A percentile compares a stretch with the other conserved stretches of the same genome.
phyloP scores from a whole-genome alignment of 495 filamentous ascomycete genomes.

The Aspergillus avenaceus region DNA sequence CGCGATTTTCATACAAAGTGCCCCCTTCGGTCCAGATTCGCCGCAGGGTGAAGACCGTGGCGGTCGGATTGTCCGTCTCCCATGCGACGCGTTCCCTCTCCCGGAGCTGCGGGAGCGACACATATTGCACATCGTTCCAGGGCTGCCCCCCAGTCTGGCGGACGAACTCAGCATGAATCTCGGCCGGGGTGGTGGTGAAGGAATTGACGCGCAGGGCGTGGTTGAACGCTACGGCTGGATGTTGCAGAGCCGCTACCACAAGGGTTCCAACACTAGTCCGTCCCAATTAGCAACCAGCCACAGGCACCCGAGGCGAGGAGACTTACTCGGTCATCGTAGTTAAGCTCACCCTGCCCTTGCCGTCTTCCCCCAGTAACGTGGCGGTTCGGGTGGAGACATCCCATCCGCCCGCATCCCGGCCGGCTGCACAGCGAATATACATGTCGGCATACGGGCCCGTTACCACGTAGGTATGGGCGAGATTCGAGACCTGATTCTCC shows the following conservation, averaged over 20 bases:
- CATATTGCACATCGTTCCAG: constrained; percentile 44
- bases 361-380: constrained; percentile 50
- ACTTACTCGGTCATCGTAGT: constrained; percentile 66
- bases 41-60: constrained; percentile 54
- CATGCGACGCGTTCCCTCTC: constrained; percentile 52
- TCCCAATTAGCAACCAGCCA: constrained; percentile 3
- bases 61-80: constrained; percentile 47
- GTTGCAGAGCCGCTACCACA: constrained; percentile 54
- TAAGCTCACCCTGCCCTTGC: constrained; percentile 55
- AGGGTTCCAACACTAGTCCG: constrained; percentile 57
- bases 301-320: not conserved
- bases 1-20: constrained; percentile 63
- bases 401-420: constrained; percentile 45
- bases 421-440: not conserved
- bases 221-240: constrained; percentile 48
- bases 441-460: constrained; percentile 66
- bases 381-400: constrained; percentile 52
- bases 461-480: constrained; percentile 62
- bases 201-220: constrained; percentile 65
- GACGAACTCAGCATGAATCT: constrained; percentile 63
- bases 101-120: constrained; percentile 45
- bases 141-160: constrained; percentile 52
- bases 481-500: constrained; percentile 27
- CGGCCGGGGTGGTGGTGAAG: constrained; percentile 58
- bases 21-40: constrained; percentile 71